Base-by-base conservation (phyloP, 768 basidiomycete genomes). In the Hygrophoropsis aurantiaca region DNA sequence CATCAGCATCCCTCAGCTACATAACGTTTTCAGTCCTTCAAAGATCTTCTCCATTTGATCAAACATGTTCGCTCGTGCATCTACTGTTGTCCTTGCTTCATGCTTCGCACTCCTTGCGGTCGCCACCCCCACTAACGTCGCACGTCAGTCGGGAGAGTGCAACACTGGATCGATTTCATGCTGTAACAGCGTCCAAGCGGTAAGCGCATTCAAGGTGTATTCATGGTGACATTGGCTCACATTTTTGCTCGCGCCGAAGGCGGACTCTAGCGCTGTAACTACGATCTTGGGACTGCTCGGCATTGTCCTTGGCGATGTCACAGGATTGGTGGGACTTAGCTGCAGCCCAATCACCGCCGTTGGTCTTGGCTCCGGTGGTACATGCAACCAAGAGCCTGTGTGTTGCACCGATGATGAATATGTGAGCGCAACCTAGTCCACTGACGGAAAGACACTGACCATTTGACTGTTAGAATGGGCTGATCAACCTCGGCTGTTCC, bases 321-420 rank as follows among this genome's bases (percentile, higher is more conserved):
- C 2, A 1, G 37, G 11, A 9, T 2, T 35, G 0, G 30, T 75
- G 38, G 75, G 74, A 30, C 15, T 71, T 2, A 61, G 47, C 6
- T 78, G 75, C 55, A 59, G 64, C 18, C 65, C 70, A 26, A 39
- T 75, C 41, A 47, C 51, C 27, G 50, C 43, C 11, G 23, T 67
- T 44, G 74, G 71, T 9, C 33, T 64, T 42, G 66, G 69, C 23
- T 57, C 19, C 24, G 60, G 11, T 64, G 54, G 47, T 46, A 5
- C 2, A 5, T 55, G 56, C 15, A 0, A 10, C 0, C 33, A 46
- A 15, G 21, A 52, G 19, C 16, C 74, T 8, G 71, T 78, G 33
- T 80, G 78, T 59, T 80, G 79, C 58, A 50, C 62, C 21, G 65
- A 71, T 48, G 74, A 78, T 50, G 50, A 55, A 37, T 77, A 69